Conservation (phyloP, 2,329 filamentous ascomycete species). For the Monilinia laxa region DNA sequence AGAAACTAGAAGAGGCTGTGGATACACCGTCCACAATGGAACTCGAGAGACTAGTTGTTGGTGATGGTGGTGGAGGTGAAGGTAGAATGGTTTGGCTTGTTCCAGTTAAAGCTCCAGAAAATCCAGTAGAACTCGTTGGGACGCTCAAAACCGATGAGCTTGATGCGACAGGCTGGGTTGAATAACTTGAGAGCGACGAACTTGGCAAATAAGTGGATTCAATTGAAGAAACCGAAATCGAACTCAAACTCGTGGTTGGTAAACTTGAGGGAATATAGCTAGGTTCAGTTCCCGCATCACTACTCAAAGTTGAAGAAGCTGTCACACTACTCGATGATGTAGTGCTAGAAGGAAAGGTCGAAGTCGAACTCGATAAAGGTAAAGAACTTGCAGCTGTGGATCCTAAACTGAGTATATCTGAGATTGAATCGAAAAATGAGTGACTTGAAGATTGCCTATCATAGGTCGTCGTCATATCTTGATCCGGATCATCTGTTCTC, state of each 20-base stretch:
- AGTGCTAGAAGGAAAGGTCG: not conserved
- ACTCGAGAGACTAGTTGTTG: slow-evolving; percentile 2
- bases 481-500: not conserved
- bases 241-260: slow-evolving; percentile 5
- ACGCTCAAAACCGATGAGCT: not conserved
- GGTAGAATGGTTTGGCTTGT: slow-evolving; percentile 22
- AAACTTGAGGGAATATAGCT: not conserved
- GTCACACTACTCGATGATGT: not conserved
- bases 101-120: slow-evolving; percentile 23
- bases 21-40: not conserved
- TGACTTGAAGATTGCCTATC: not conserved
- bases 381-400: not conserved
- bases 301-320: slow-evolving; percentile 1
- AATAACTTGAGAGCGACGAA: not conserved
- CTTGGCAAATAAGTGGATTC: not conserved
- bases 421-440: not conserved
- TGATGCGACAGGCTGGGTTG: not conserved
- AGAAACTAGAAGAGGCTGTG: no score
- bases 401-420: not conserved
- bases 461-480: slow-evolving; percentile 2
- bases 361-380: not conserved
- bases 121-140: not conserved
- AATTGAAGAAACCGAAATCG: not conserved
- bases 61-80: slow-evolving; percentile 7
- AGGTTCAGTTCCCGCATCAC: slow-evolving; percentile 10